phyloP scores from a whole-genome alignment of 139 green algal species.

The Chlamydomonas eustigma region DNA sequence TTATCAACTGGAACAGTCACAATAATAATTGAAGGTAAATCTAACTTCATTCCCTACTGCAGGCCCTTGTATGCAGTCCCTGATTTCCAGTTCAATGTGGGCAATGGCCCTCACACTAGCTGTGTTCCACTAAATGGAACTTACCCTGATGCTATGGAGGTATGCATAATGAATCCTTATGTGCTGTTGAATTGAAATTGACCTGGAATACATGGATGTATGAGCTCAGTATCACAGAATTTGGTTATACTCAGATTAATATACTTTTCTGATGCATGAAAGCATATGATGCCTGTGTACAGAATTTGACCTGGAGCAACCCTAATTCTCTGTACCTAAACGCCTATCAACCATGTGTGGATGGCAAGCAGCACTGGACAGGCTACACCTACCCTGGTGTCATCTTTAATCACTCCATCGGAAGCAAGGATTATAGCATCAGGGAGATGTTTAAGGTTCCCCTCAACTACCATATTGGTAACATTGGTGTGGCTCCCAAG shows the following conservation, averaged over 20 bases:
- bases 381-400: slow-evolving; percentile 56
- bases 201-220: no score
- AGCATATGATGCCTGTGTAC: background rate
- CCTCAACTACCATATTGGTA: slow-evolving; percentile 64
- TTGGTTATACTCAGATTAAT: background rate
- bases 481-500: slow-evolving; percentile 53
- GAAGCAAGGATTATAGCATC: slow-evolving; percentile 54
- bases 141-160: background rate
- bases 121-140: background rate
- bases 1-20: no score
- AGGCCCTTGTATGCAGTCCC: slow-evolving; percentile 4
- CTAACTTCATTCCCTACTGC: background rate
- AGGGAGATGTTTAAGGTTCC: slow-evolving; percentile 55
- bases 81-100: background rate
- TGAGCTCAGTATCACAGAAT: background rate
- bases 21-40: no score
- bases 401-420: slow-evolving; percentile 52
- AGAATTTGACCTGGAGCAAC: background rate
- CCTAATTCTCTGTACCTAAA: background rate
- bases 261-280: background rate
- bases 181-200: no score
- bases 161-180: no score
- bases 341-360: slow-evolving; percentile 26
- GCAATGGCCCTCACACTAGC: background rate
- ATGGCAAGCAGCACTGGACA: slow-evolving; percentile 39